Percentiles rank a stretch among this genome's conserved stretches.
phyloP scores from a whole-genome alignment of 176 grass and related monocot species.

The Raddia distichophylla region DNA sequence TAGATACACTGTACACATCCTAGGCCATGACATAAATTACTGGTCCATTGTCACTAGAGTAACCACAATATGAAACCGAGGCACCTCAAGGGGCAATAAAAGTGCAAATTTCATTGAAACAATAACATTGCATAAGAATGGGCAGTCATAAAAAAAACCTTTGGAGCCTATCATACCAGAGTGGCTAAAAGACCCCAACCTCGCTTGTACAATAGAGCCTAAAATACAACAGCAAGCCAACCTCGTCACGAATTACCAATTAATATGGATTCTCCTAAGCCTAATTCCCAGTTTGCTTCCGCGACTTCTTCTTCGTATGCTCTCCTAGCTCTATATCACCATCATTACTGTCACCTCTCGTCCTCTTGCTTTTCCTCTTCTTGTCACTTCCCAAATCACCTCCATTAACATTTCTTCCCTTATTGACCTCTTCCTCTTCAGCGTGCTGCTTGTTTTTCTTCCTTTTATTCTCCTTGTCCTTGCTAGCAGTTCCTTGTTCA shows the following conservation, averaged over 20 bases:
- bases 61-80: not conserved
- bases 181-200: constrained; percentile 5
- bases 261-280: not conserved
- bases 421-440: not conserved
- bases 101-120: not conserved
- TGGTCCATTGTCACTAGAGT: not conserved
- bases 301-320: constrained; percentile 45
- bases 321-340: not conserved
- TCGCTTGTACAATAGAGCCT: constrained; percentile 2
- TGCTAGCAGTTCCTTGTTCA: not conserved
- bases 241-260: constrained; percentile 18
- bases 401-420: not conserved
- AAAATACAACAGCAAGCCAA: constrained; percentile 37
- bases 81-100: not conserved
- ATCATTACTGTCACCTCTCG: not conserved
- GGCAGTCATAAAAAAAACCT: constrained; percentile 16
- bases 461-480: not conserved
- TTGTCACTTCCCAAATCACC: constrained; percentile 20
- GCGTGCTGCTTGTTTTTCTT: constrained; percentile 11
- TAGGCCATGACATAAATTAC: not conserved
- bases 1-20: not conserved
- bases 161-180: not conserved
- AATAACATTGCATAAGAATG: constrained; percentile 26
- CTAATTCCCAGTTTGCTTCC: constrained; percentile 29
- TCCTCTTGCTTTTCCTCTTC: constrained; percentile 40